Evolutionary conservation across 768 basidiomycete species (phyloP).

Genomic region (Russula earlei): DNA sequence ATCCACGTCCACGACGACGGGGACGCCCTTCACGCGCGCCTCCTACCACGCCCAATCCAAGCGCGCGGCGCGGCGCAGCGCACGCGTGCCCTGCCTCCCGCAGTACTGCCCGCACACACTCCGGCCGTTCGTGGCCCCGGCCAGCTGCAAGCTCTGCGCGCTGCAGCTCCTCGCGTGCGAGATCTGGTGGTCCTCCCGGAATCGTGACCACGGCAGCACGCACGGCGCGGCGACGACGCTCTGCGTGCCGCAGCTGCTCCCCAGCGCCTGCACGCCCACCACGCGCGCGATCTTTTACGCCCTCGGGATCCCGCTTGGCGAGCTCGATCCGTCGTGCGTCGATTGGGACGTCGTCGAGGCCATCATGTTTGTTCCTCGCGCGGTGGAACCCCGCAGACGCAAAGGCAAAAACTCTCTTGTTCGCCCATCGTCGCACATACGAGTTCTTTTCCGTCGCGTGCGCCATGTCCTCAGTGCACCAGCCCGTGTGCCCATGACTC

Average conservation of each 20-base stretch:
- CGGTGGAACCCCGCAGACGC: background rate
- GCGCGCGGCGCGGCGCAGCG: background rate
- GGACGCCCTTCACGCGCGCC: background rate
- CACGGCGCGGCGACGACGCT: background rate
- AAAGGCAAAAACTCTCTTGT: background rate
- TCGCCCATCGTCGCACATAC: background rate
- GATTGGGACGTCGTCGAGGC: background rate
- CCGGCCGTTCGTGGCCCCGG: background rate
- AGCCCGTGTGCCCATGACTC: background rate
- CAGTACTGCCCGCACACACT: background rate
- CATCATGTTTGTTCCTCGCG: background rate
- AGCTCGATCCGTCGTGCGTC: background rate
- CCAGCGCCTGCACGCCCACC: background rate
- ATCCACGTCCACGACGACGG: background rate
- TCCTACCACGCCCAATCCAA: background rate
- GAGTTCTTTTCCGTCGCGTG: background rate
- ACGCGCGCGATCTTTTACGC: background rate
- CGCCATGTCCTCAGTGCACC: background rate
- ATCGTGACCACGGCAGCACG: too few relatives aligned
- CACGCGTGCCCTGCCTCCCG: constrained; percentile 2
- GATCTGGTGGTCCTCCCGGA: background rate
- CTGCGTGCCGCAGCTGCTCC: background rate
- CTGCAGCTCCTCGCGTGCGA: constrained; percentile 4
- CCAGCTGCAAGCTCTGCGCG: background rate
- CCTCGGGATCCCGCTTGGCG: constrained; percentile 3